Evolutionary conservation across 148 eudicot genomes (phyloP).

Genomic region (Camellia lanceoleosa): DNA sequence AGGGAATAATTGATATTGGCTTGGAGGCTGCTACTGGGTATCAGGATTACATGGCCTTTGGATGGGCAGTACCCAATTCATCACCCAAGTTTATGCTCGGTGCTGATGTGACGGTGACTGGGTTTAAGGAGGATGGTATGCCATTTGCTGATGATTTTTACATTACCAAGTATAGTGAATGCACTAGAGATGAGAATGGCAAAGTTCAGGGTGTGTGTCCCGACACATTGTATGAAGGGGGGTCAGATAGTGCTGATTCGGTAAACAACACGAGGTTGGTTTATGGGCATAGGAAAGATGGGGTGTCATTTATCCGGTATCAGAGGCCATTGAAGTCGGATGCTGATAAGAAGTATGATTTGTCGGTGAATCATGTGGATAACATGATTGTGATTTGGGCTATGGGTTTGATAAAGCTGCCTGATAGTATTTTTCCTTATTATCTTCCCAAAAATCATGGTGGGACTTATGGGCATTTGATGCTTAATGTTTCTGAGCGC

Average conservation of each 20-base stretch:
- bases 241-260: constrained; percentile 23
- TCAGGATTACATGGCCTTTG: constrained; percentile 87
- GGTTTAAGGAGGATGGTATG: constrained; percentile 68
- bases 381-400: constrained; percentile 88
- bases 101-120: constrained; percentile 72
- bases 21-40: constrained; percentile 66
- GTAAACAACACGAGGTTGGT: constrained; percentile 64
- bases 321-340: constrained; percentile 50
- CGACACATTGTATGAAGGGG: constrained; percentile 48
- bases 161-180: constrained; percentile 72
- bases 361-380: constrained; percentile 42
- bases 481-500: constrained; percentile 61
- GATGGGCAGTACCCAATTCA: constrained; percentile 80
- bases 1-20: constrained; percentile 65
- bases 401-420: constrained; percentile 74
- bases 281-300: constrained; percentile 89
- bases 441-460: constrained; percentile 89
- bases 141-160: constrained; percentile 86
- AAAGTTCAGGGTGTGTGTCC: constrained; percentile 79
- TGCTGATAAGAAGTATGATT: constrained; percentile 61
- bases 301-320: constrained; percentile 70
- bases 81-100: constrained; percentile 60
- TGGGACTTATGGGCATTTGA: constrained; percentile 55
- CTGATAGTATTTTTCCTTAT: constrained; percentile 68
- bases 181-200: constrained; percentile 49